Evolutionary conservation across 495 filamentous ascomycete genomes (phyloP).

Genomic region (Neurospora sp.): DNA sequence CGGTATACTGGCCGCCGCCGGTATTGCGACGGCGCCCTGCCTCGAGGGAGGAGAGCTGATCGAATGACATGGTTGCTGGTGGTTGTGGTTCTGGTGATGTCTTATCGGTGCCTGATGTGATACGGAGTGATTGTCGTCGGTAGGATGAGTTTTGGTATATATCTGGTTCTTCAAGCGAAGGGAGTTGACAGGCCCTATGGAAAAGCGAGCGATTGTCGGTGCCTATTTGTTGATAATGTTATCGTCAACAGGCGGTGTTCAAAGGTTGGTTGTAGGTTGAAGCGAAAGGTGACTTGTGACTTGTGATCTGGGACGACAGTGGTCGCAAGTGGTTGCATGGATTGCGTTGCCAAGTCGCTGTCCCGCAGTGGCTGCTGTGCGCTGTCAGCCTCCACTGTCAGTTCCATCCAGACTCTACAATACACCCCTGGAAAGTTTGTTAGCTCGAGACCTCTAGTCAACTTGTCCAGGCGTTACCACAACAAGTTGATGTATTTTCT

Average conservation of each 20-base stretch:
- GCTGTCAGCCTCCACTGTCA: background rate
- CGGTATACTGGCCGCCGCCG: constrained; percentile 54
- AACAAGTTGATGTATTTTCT: no score
- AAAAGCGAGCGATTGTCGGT: background rate
- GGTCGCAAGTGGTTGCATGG: background rate
- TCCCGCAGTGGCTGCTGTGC: background rate
- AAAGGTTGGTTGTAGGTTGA: background rate
- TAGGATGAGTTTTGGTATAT: background rate
- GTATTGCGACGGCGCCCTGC: constrained; percentile 36
- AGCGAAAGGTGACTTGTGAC: background rate
- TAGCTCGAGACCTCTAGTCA: no score
- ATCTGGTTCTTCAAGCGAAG: background rate
- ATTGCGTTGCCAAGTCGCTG: background rate
- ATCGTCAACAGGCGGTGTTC: background rate
- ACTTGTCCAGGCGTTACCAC: no score
- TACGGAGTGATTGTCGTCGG: background rate
- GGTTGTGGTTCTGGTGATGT: background rate
- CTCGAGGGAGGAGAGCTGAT: constrained; percentile 74
- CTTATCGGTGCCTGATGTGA: background rate
- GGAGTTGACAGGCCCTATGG: background rate
- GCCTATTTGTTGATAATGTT: background rate
- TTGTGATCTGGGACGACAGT: background rate
- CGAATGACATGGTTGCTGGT: constrained; percentile 66
- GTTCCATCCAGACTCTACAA: background rate
- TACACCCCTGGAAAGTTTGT: no score